Percentiles rank a stretch among this genome's conserved stretches.
These are phyloP conservation scores for Apodospora peruviana DNA, from an alignment of 495 filamentous ascomycete genomes.

Conservation along the genomic window DNA sequence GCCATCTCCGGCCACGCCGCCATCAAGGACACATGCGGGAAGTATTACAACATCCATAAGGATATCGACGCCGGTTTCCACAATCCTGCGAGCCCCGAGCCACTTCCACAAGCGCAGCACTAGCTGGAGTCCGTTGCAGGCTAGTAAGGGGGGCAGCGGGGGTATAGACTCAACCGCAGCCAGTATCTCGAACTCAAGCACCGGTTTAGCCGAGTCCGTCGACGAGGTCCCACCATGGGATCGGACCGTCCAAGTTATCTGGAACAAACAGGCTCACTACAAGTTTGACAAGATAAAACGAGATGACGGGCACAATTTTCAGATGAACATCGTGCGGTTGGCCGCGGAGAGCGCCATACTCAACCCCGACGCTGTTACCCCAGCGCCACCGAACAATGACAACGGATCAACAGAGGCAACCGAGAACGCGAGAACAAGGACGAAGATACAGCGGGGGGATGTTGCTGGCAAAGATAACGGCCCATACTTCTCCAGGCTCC, in stretches of 20 bases:
- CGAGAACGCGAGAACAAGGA: neutral
- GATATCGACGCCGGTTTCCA: too few relatives aligned
- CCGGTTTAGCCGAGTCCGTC: too few relatives aligned
- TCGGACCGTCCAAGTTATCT: constrained; percentile 22
- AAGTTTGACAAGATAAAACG: constrained; percentile 1
- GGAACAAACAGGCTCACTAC: constrained; percentile 7
- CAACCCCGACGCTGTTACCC: neutral
- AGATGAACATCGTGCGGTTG: constrained; percentile 10
- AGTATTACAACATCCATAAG: too few relatives aligned
- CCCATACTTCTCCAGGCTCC: constrained; percentile 15
- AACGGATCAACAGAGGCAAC: too few relatives aligned
- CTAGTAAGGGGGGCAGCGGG: too few relatives aligned
- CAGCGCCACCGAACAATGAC: neutral
- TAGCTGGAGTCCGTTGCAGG: too few relatives aligned
- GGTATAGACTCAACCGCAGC: too few relatives aligned
- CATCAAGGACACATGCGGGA: too few relatives aligned
- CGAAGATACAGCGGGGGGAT: neutral
- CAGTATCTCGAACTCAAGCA: too few relatives aligned
- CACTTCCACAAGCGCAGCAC: too few relatives aligned
- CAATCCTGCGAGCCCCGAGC: too few relatives aligned
- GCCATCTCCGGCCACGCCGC: too few relatives aligned
- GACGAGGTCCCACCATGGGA: constrained; percentile 21
- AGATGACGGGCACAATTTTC: constrained; percentile 8
- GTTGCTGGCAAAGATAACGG: constrained; percentile 6
- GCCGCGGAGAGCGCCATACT: constrained; percentile 1